Conservation (phyloP, 768 basidiomycete species). For the Dioszegia hungarica region DNA sequence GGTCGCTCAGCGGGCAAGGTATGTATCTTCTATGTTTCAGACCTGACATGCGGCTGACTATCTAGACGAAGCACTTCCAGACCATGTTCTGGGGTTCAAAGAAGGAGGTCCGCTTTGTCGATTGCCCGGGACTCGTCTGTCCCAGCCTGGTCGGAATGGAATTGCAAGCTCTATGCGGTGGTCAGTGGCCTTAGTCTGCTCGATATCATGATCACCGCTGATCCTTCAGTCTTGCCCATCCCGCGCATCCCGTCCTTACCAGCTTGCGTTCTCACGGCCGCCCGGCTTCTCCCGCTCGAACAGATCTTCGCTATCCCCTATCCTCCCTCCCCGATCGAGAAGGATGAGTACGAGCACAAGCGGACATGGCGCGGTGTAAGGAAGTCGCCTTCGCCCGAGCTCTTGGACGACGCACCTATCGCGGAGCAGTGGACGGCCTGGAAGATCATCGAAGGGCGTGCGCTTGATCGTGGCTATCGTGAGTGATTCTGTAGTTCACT, state of each 20-base stretch:
- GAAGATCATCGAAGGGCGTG: slow-evolving; percentile 74
- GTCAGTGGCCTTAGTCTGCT: slow-evolving; percentile 17
- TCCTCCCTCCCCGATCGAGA: slow-evolving; percentile 50
- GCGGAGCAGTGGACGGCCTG: slow-evolving; percentile 69
- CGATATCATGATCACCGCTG: background rate
- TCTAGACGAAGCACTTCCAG: slow-evolving; percentile 97
- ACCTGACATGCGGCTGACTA: background rate
- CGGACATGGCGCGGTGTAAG: slow-evolving; percentile 86
- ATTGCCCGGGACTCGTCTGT: slow-evolving; percentile 97
- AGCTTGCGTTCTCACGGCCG: slow-evolving; percentile 63
- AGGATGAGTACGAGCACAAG: slow-evolving; percentile 57
- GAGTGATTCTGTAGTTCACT: background rate
- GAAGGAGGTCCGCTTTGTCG: slow-evolving; percentile 76
- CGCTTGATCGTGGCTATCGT: slow-evolving; percentile 67
- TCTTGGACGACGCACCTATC: slow-evolving; percentile 21
- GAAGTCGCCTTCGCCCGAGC: too few relatives aligned
- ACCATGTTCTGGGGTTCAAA: slow-evolving; percentile 76
- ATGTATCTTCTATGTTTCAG: background rate
- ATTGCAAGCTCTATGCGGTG: slow-evolving; percentile 37
- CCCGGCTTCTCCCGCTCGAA: slow-evolving; percentile 71
- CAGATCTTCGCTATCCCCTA: slow-evolving; percentile 59
- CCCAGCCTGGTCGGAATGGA: slow-evolving; percentile 53
- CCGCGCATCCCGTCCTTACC: slow-evolving; percentile 67
- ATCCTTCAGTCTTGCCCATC: slow-evolving; percentile 65
- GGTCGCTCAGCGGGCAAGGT: slow-evolving; percentile 47